Evolutionary conservation across 164 flowering plant genomes (phyloP), one percentile per base, ranked within the genome.

Genomic region (Umbellularia californica): DNA sequence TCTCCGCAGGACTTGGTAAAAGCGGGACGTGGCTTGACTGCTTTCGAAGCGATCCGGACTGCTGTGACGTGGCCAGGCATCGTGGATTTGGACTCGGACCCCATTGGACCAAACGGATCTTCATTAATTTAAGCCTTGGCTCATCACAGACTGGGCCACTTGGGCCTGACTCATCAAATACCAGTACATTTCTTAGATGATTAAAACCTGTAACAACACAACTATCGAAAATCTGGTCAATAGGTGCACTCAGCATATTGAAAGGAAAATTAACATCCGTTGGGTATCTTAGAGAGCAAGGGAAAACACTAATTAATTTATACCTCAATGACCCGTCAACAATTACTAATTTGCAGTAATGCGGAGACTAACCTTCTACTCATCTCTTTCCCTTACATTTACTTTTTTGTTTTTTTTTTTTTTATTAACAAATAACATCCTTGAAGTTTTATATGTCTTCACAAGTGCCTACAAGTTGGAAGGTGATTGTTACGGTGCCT

Each of bases 311-410:
- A 35, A 64, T 76, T 73, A 69, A 52, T 22, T 41, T 41, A 6
- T 7, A 20, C 19, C 71, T n/a, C 27, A 28, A 47, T 41, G 72
- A 55, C 76, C 51, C 67, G 50, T 24, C 52, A 71, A 68, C 75
- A 41, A 74, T 47, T 68, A 30, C 17, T 55, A 41, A 55, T 14
- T 55, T 55, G 60, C n/a, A 55, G 60, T 55, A 20, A 41, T 69
- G 58, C 10, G 11, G 17, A 23, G 58, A 50, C 78, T 30, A 73
- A 25, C 22, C 62, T 65, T 74, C 79, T 65, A 70, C 63, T 58
- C 28, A 28, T 72, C 73, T 15, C 67, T 69, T 76, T 73, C 75
- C 65, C 27, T 27, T 69, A 73, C 58, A 58, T 58, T 72, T 69
- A 75, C 5, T 4, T 41, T 41, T 9, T 41, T 41, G 10, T 7